A percentile compares a stretch with the other conserved stretches of the same genome.
Conservation (phyloP, 345 rosid species). For the Salix brachista region DNA sequence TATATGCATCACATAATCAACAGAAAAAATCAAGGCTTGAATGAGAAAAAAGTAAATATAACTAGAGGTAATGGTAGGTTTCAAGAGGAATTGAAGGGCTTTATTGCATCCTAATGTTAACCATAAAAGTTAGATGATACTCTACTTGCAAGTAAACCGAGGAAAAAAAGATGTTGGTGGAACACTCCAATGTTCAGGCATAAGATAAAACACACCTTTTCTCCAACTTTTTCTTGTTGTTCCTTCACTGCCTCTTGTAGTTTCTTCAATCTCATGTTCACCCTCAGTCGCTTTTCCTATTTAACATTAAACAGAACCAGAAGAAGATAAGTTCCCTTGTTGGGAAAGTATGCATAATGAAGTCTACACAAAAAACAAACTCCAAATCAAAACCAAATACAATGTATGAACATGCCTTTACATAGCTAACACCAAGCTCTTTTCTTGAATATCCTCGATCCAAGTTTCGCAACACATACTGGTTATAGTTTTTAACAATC, state of each 20-base stretch:
- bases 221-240: conserved; percentile 89
- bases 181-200: neutral
- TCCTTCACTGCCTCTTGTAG: conserved; percentile 88
- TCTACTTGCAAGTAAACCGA: neutral
- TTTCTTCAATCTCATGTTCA: conserved; percentile 86
- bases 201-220: conserved; percentile 44
- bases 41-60: neutral
- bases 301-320: conserved; percentile 3
- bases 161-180: neutral
- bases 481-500: conserved; percentile 87
- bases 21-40: neutral
- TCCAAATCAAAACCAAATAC: neutral
- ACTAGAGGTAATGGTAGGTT: neutral
- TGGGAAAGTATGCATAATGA: neutral
- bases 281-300: conserved; percentile 90
- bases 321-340: conserved; percentile 3
- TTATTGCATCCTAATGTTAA: neutral
- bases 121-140: neutral
- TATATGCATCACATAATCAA: neutral
- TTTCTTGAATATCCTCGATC: conserved; percentile 91
- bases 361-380: neutral
- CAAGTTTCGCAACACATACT: conserved; percentile 89
- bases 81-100: neutral
- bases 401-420: conserved; percentile 48
- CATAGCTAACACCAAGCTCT: conserved; percentile 91